Percentiles rank a stretch among this genome's conserved stretches.
These are phyloP conservation scores for Diaporthe sp. DNA, from an alignment of 2,329 filamentous ascomycete genomes.

Conservation along the genomic window DNA sequence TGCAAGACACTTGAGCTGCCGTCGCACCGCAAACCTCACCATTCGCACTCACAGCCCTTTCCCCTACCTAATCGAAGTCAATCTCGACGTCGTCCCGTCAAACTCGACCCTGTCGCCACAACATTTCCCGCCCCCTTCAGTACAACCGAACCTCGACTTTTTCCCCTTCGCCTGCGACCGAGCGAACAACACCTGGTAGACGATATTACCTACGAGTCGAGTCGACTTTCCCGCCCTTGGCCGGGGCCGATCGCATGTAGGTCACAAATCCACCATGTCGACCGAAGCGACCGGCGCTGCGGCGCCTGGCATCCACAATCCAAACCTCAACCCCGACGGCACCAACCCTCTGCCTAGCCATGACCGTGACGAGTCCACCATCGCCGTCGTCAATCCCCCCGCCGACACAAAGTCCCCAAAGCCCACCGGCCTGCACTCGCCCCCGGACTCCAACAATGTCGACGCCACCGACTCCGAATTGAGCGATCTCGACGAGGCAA, in stretches of 20 bases:
- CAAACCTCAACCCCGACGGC: slow-evolving; percentile 44
- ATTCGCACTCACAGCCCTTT: slow-evolving; percentile 6
- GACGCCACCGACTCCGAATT: slow-evolving; percentile 72
- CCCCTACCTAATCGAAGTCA: slow-evolving; percentile 23
- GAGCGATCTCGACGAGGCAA: slow-evolving; percentile 72
- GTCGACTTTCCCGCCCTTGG: slow-evolving; percentile 32
- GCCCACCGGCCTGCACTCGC: slow-evolving; percentile 69
- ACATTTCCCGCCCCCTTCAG: background rate
- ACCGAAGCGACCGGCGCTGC: slow-evolving; percentile 65
- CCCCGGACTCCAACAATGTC: slow-evolving; percentile 73
- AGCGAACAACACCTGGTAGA: slow-evolving; percentile 28
- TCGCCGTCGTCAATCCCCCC: slow-evolving; percentile 43
- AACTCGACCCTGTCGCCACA: slow-evolving; percentile 16
- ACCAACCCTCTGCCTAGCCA: slow-evolving; percentile 23
- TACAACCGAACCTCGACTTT: background rate
- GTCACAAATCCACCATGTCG: slow-evolving; percentile 61
- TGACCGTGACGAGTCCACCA: slow-evolving; percentile 45
- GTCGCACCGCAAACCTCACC: slow-evolving; percentile 23
- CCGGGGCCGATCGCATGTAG: slow-evolving; percentile 57
- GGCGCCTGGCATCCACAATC: slow-evolving; percentile 54
- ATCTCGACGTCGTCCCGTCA: slow-evolving; percentile 28
- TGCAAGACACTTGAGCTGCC: slow-evolving; percentile 9
- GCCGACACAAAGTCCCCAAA: slow-evolving; percentile 52
- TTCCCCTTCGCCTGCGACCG: slow-evolving; percentile 5
- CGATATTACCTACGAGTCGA: slow-evolving; percentile 8